phyloP scores from a whole-genome alignment of 2,329 filamentous ascomycete genomes.

The Monosporascus sp. region DNA sequence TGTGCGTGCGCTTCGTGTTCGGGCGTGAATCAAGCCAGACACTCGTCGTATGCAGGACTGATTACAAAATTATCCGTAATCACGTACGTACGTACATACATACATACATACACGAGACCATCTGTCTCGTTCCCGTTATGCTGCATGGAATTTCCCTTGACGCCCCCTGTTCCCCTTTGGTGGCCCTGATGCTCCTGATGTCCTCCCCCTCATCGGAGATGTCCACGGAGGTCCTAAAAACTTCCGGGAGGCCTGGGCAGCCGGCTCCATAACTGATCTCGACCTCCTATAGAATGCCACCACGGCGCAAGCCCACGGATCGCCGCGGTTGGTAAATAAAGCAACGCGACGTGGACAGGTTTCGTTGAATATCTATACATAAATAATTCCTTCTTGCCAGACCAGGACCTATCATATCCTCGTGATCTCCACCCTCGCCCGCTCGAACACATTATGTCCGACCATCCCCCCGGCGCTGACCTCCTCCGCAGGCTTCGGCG shows the following conservation, averaged over 20 bases:
- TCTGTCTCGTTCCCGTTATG: no score
- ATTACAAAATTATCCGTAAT: slow-evolving; percentile 13
- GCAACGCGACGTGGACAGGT: no score
- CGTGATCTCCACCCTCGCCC: slow-evolving; percentile 81
- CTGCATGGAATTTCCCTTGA: no score
- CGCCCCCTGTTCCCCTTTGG: no score
- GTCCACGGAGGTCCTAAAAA: not conserved
- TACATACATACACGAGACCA: no score
- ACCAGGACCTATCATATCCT: slow-evolving; percentile 51
- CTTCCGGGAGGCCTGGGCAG: no score
- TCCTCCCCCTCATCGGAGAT: not conserved
- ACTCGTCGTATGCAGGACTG: slow-evolving; percentile 5
- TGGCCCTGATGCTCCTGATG: not conserved
- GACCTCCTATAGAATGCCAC: no score
- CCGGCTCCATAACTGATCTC: no score
- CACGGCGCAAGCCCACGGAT: no score
- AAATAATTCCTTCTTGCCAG: not conserved
- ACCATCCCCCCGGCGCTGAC: slow-evolving; percentile 52
- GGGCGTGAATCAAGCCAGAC: slow-evolving; percentile 10
- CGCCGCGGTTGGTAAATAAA: no score
- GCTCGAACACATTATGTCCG: slow-evolving; percentile 71
- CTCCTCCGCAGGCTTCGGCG: slow-evolving; percentile 55
- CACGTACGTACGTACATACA: not conserved
- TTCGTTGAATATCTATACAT: slow-evolving; percentile 8
- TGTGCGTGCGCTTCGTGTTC: not conserved